A percentile compares a stretch with the other conserved stretches of the same genome.
Conservation (phyloP, 768 basidiomycete species). For the Kondoa subrosea region DNA sequence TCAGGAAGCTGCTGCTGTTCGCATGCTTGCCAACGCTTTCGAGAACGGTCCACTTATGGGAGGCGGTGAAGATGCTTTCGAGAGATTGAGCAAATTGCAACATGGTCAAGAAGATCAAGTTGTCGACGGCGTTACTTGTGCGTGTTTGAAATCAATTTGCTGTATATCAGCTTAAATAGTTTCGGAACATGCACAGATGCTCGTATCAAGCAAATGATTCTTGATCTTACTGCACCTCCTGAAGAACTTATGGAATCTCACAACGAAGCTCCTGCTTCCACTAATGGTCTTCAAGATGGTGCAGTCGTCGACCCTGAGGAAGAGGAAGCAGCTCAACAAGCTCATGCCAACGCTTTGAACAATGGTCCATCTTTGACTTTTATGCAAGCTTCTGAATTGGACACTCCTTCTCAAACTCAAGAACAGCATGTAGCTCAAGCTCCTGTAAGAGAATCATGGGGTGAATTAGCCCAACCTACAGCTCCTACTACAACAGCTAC, state of each 20-base stretch:
- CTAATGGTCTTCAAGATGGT: slow-evolving; percentile 17
- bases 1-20: slow-evolving; percentile 25
- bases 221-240: slow-evolving; percentile 24
- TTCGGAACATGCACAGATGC: slow-evolving; percentile 5
- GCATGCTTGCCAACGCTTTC: slow-evolving; percentile 22
- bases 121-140: slow-evolving; percentile 25
- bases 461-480: slow-evolving; percentile 6
- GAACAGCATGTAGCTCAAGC: slow-evolving; percentile 9
- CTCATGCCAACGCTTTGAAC: background rate
- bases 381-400: slow-evolving; percentile 25
- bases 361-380: slow-evolving; percentile 12
- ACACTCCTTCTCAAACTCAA: background rate
- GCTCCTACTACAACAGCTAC: background rate
- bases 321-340: background rate
- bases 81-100: slow-evolving; percentile 21
- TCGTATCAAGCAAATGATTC: slow-evolving; percentile 23
- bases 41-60: slow-evolving; percentile 24
- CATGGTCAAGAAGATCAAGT: slow-evolving; percentile 18
- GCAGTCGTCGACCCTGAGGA: background rate
- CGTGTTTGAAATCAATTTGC: slow-evolving; percentile 9
- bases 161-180: background rate
- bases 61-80: slow-evolving; percentile 22
- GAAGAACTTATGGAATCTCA: slow-evolving; percentile 4
- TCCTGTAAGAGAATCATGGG: too few species aligned
- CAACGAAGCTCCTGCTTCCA: slow-evolving; percentile 19